Base-by-base conservation (phyloP, 805 yeast genomes). In the Babjeviella inositovora region DNA sequence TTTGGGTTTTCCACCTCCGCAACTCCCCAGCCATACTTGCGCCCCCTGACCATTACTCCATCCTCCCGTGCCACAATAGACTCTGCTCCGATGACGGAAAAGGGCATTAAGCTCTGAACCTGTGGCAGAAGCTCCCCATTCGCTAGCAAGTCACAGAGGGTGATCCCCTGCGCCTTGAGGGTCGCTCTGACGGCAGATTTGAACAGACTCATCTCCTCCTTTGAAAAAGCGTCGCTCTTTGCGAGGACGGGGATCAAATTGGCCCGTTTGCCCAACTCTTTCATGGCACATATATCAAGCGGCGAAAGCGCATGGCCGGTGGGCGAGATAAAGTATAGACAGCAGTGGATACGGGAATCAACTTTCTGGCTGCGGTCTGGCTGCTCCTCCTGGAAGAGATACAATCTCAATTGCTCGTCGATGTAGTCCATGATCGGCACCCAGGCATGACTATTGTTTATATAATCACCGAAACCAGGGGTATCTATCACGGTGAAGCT, bases 1-100 rank as follows among this genome's bases (percentile, higher is more conserved):
- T 52, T 45, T 11, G 62, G 63, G 42, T 81, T 74, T 38, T 79
- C 93, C 19, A 80, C 76, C 39, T 84, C 93, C 8, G 80, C 79
- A 12, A 65, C 45, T 1, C 96, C 96, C 95, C 95, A 85, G 10
- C 54, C 59, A 50, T 82, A 85, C 38, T 62, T 60, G 38, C 94
- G 62, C 10, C 90, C 93, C 31, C 76, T 58, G 14, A 77, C 77
- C 3, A 47, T 30, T 15, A 57, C 47, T 7, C 71, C 70, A 7
- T 50, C 49, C 3, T 45, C 34, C 23, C 57, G 57, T 22, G 39
- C 34, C 15, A 57, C 61, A 25, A 46, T 48, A 7, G 59, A 57
- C 31, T 60, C 71, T 2, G 92, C 67, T 11, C 84, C 75, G 29
- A 85, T 67, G 3, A 82, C 53, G 2, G 81, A 57, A 42, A 62